Evolutionary conservation across 805 yeast species (phyloP).

Genomic region (Jamesozyma hellenica): DNA sequence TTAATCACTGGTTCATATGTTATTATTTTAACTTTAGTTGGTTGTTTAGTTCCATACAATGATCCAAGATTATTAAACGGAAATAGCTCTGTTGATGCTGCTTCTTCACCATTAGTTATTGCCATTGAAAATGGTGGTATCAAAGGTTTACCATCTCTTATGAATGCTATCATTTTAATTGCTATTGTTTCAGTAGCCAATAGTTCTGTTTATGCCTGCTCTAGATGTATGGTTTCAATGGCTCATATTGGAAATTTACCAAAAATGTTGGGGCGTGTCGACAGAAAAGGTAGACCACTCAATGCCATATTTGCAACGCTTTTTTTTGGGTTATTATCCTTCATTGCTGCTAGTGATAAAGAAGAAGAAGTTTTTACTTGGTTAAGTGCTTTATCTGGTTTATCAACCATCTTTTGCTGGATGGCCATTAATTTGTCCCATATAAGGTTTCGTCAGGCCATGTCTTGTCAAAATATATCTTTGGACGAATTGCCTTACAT

Average conservation of each 20-base stretch:
- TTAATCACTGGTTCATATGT: slow-evolving; percentile 65
- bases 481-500: slow-evolving; percentile 53
- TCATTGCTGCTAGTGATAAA: slow-evolving; percentile 40
- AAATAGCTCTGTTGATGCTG: slow-evolving; percentile 42
- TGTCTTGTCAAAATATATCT: slow-evolving; percentile 44
- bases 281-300: slow-evolving; percentile 69
- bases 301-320: slow-evolving; percentile 51
- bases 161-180: slow-evolving; percentile 61
- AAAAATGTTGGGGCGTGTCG: slow-evolving; percentile 52
- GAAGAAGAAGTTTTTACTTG: slow-evolving; percentile 44
- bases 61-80: slow-evolving; percentile 40
- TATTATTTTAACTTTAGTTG: slow-evolving; percentile 43
- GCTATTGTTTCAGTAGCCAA: slow-evolving; percentile 67
- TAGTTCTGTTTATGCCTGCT: slow-evolving; percentile 59
- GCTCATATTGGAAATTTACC: slow-evolving; percentile 62
- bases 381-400: slow-evolving; percentile 44
- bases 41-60: slow-evolving; percentile 56
- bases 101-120: slow-evolving; percentile 68
- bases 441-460: slow-evolving; percentile 46
- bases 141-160: slow-evolving; percentile 53
- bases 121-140: slow-evolving; percentile 61
- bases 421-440: slow-evolving; percentile 42
- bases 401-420: slow-evolving; percentile 47
- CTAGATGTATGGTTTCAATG: slow-evolving; percentile 58
- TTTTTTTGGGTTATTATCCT: slow-evolving; percentile 47